A percentile compares a stretch with the other conserved stretches of the same genome.
These are phyloP conservation scores for Plenodomus biglobosus DNA, from an alignment of 2,329 filamentous ascomycete genomes.

Conservation along the genomic window DNA sequence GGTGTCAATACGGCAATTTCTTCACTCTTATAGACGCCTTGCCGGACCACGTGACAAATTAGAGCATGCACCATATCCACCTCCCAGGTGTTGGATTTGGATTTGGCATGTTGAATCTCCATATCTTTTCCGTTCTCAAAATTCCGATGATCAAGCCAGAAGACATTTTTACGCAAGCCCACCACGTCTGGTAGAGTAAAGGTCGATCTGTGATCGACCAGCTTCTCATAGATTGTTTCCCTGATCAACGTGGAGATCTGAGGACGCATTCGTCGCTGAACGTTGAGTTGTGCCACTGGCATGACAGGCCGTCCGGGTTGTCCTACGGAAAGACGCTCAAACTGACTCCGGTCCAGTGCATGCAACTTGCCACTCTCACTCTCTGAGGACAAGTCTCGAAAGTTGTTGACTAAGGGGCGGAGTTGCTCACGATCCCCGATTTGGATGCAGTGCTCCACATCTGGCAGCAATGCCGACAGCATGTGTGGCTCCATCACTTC, in stretches of 20 bases:
- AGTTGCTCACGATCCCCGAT: conserved; percentile 67
- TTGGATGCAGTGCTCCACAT: conserved; percentile 62
- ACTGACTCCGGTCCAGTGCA: conserved; percentile 61
- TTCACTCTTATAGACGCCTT: conserved; percentile 60
- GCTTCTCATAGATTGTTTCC: conserved; percentile 57
- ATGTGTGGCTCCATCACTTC: conserved; percentile 68
- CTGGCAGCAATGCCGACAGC: conserved; percentile 61
- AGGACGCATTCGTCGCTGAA: conserved; percentile 67
- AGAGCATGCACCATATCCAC: conserved; percentile 64
- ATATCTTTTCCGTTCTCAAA: conserved; percentile 43
- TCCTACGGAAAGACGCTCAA: conserved; percentile 58
- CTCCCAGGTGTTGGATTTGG: conserved; percentile 61
- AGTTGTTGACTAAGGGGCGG: conserved; percentile 60
- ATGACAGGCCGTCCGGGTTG: conserved; percentile 22
- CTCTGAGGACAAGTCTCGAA: conserved; percentile 54
- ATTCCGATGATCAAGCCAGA: conserved; percentile 63
- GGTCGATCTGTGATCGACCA: conserved; percentile 54
- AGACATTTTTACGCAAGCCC: conserved; percentile 58
- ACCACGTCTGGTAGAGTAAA: conserved; percentile 51
- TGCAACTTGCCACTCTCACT: conserved; percentile 54
- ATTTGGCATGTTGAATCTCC: conserved; percentile 40
- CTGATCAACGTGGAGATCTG: conserved; percentile 62
- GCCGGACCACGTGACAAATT: conserved; percentile 65
- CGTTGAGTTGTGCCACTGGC: conserved; percentile 49
- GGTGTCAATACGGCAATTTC: conserved; percentile 74